Conservation (phyloP, 805 yeast species). For the Wickerhamomyces silvicola region DNA sequence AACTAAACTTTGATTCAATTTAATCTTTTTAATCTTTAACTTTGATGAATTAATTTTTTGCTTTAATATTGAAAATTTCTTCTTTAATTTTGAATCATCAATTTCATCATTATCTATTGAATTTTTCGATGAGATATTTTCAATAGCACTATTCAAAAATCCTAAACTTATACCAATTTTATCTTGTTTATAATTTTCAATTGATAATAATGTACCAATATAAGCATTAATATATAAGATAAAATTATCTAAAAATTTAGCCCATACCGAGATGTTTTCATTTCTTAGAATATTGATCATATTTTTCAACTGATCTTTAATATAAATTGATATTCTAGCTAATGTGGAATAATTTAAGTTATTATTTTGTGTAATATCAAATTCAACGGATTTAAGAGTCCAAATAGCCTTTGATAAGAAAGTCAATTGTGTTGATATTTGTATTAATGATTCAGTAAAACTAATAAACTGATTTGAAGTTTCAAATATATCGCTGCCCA, state of each 20-base stretch:
- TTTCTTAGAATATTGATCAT: slow-evolving; percentile 6
- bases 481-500: slow-evolving; percentile 4
- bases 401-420: slow-evolving; percentile 24
- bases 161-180: slow-evolving; percentile 43
- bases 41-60: slow-evolving; percentile 6
- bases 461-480: slow-evolving; percentile 5
- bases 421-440: slow-evolving; percentile 24
- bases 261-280: slow-evolving; percentile 5
- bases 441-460: slow-evolving; percentile 8
- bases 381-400: slow-evolving; percentile 18
- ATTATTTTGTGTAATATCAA: slow-evolving; percentile 16
- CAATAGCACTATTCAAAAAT: slow-evolving; percentile 29
- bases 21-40: slow-evolving; percentile 5
- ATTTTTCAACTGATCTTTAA: slow-evolving; percentile 29
- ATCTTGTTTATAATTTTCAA: slow-evolving; percentile 39
- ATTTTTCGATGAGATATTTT: slow-evolving; percentile 25
- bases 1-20: slow-evolving; percentile 2
- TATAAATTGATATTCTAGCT: slow-evolving; percentile 38
- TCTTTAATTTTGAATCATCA: slow-evolving; percentile 10
- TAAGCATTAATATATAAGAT: slow-evolving; percentile 34
- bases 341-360: slow-evolving; percentile 30
- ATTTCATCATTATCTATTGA: not conserved
- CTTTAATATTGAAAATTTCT: slow-evolving; percentile 11
- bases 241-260: slow-evolving; percentile 12
- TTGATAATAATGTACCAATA: slow-evolving; percentile 37